phyloP scores from a whole-genome alignment of 2,329 filamentous ascomycete genomes.

The Ophiostoma quercus region DNA sequence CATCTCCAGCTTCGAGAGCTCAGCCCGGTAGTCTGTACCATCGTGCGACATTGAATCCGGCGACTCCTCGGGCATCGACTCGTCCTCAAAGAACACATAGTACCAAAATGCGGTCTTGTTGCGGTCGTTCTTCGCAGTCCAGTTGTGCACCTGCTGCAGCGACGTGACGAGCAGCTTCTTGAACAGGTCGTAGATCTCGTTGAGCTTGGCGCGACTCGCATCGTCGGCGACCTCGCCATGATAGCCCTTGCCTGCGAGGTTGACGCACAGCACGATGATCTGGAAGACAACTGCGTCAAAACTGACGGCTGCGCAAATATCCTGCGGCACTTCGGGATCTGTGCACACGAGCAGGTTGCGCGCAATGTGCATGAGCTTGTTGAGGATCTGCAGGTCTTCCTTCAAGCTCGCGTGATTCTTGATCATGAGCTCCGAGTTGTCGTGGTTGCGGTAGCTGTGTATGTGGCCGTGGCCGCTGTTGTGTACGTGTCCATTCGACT shows the following conservation, averaged over 20 bases:
- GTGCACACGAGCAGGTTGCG: conserved; percentile 60
- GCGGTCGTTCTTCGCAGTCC: conserved; percentile 62
- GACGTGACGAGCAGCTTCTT: conserved; percentile 63
- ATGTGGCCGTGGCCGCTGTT: conserved; percentile 30
- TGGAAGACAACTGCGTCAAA: conserved; percentile 64
- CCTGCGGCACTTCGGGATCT: conserved; percentile 60
- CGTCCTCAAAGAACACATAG: conserved; percentile 58
- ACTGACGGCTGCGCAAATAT: conserved; percentile 58
- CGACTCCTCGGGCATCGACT: conserved; percentile 45
- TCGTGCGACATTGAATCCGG: conserved; percentile 46
- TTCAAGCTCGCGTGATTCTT: conserved; percentile 57
- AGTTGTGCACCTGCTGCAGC: conserved; percentile 63
- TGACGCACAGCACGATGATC: conserved; percentile 60
- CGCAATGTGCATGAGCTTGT: conserved; percentile 63
- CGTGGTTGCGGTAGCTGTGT: conserved; percentile 35
- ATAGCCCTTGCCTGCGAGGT: conserved; percentile 62
- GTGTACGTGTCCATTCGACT: conserved; percentile 41
- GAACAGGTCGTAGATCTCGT: conserved; percentile 61
- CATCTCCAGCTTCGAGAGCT: conserved; percentile 56
- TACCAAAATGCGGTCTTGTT: conserved; percentile 68
- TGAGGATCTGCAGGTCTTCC: conserved; percentile 58
- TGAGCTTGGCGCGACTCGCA: conserved; percentile 50
- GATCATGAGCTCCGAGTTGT: conserved; percentile 58
- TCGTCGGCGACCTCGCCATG: conserved; percentile 60
- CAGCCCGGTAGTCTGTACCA: conserved; percentile 49